Evolutionary conservation across 2,329 filamentous ascomycete genomes (phyloP), one percentile per base, ranked within the genome.

Genomic region (Sporothrix variecibatus): DNA sequence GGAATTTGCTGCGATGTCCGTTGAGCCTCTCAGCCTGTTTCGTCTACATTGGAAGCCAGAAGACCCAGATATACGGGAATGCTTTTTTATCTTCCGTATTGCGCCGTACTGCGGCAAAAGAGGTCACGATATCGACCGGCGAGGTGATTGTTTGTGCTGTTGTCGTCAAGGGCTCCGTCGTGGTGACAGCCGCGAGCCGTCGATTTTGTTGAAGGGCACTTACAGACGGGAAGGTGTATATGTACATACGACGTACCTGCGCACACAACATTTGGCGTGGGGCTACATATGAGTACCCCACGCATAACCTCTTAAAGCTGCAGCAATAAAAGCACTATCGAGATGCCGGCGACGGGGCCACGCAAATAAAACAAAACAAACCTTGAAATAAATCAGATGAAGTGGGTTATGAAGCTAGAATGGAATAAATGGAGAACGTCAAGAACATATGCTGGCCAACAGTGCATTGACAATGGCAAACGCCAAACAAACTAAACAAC

Each of bases 141-240:
- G n/a, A 28, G 38, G 62, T 28, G n/a, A 1, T 51, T 68, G 40
- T 34, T 31, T 34, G 26, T 17, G 65, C 8, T 46, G 1, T 12
- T 12, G 43, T 68, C 43, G 28, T 17, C 65, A 49, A 51, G 43
- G 65, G 40, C 17, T 34, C 65, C 43, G 43, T 34, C 43, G 65
- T n/a, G 38, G 65, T 28, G 65, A 68, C 65, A 68, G 43, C 64
- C 65, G 43, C n/a, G 43, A 12, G 26, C 65, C n/a, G 64, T 43
- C 62, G 62, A 26, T 15, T 23, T 43, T 15, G 38, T 49, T 20
- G 40, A 65, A 17, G 62, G 26, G 43, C 4, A 65, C 34, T 65
- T 43, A 67, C 62, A 67, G 38, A 26, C 20, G 38, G 7, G 2
- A 2, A 8, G 26, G 4, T 62, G 65, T 68, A 68, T 12, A 9